Evolutionary conservation across 192 early-diverging fungal genomes (phyloP).

Genomic region (Phycomyces blakesleeanus): DNA sequence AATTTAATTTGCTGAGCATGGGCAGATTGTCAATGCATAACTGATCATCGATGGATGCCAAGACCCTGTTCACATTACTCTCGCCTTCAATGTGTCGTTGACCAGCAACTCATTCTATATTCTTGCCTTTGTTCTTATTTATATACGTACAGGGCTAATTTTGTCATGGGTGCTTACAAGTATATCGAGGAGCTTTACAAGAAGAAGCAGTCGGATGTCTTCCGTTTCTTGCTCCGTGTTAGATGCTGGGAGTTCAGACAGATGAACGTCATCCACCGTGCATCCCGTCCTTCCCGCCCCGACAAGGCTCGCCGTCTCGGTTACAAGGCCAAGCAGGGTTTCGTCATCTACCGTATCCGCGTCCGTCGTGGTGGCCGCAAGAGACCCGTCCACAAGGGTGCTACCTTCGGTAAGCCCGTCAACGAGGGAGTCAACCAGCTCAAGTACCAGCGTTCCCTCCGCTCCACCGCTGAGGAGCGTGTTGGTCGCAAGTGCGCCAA

Average conservation of each 20-base stretch:
- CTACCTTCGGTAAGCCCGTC: slow-evolving; percentile 96
- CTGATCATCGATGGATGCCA: too few species aligned
- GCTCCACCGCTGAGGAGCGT: slow-evolving; percentile 93
- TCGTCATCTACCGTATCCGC: slow-evolving; percentile 97
- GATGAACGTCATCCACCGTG: slow-evolving; percentile 97
- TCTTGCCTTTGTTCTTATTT: neutral
- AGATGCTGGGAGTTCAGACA: slow-evolving; percentile 98
- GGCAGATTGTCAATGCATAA: too few species aligned
- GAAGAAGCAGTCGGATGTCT: slow-evolving; percentile 99
- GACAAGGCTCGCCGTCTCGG: slow-evolving; percentile 98
- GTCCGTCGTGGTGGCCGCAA: slow-evolving; percentile 98
- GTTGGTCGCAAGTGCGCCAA: slow-evolving; percentile 94
- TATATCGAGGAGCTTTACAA: slow-evolving; percentile 95
- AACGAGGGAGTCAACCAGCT: slow-evolving; percentile 97
- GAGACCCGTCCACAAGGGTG: slow-evolving; percentile 94
- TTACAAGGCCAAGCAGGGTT: slow-evolving; percentile 99
- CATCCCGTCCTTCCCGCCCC: slow-evolving; percentile 94
- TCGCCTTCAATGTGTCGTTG: too few species aligned
- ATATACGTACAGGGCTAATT: neutral
- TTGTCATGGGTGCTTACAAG: slow-evolving; percentile 62
- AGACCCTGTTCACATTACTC: too few species aligned
- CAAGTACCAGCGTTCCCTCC: slow-evolving; percentile 95
- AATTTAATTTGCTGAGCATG: too few species aligned
- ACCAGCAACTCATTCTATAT: neutral
- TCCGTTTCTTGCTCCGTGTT: slow-evolving; percentile 97